Percentiles rank a stretch among this genome's conserved stretches.
phyloP scores from a whole-genome alignment of 129 eudicot species.

The Dittrichia graveolens region DNA sequence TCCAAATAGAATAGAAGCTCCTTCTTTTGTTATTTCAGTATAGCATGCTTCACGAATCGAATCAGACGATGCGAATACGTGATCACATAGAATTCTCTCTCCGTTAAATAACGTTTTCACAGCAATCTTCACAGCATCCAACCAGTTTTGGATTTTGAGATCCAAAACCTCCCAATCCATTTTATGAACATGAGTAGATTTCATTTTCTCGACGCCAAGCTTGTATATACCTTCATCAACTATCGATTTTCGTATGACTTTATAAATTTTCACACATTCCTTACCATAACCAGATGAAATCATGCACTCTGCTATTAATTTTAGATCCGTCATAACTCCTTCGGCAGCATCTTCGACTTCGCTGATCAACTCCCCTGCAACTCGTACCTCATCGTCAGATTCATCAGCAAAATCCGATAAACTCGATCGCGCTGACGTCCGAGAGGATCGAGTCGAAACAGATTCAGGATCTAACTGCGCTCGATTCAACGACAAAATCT shows the following conservation, averaged over 20 bases:
- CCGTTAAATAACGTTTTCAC: conserved; percentile 58
- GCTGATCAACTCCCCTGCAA: conserved; percentile 33
- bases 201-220: conserved; percentile 56
- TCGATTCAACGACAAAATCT: conserved; percentile 58
- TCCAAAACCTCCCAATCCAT: conserved; percentile 61
- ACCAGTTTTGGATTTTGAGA: conserved; percentile 52
- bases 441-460: conserved; percentile 57
- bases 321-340: conserved; percentile 58
- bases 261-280: conserved; percentile 64
- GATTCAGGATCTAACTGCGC: conserved; percentile 60
- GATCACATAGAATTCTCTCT: conserved; percentile 70
- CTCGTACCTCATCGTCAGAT: conserved; percentile 37
- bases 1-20: conserved; percentile 51
- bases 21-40: conserved; percentile 61
- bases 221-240: conserved; percentile 70
- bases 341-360: conserved; percentile 52
- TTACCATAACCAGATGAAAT: conserved; percentile 68
- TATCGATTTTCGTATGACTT: conserved; percentile 61
- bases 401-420: conserved; percentile 45
- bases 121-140: conserved; percentile 39
- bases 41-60: conserved; percentile 61
- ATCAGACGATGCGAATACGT: conserved; percentile 55
- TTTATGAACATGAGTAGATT: conserved; percentile 47
- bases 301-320: conserved; percentile 76
- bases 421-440: conserved; percentile 47